Conservation (phyloP, 805 yeast species). For the Yarrowia sp. region DNA sequence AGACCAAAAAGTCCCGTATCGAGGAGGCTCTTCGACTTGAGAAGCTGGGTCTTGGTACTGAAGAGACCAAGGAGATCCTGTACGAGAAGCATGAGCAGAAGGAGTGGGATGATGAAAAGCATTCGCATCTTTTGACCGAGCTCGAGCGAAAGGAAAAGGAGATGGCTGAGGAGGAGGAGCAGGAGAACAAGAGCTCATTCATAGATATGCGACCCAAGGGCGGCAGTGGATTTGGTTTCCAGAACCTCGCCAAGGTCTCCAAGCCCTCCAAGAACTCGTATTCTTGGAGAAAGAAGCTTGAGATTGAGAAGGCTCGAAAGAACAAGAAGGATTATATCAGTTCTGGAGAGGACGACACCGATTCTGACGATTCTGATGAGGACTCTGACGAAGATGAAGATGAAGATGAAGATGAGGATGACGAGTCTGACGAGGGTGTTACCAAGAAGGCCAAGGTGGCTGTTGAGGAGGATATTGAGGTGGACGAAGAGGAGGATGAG, state of each 20-base stretch:
- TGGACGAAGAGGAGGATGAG: conserved; percentile 26
- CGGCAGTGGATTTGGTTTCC: conserved; percentile 52
- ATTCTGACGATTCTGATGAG: conserved; percentile 30
- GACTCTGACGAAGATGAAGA: conserved; percentile 31
- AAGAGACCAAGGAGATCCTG: conserved; percentile 56
- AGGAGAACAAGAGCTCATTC: conserved; percentile 46
- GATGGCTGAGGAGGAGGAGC: conserved; percentile 26
- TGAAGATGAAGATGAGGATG: conserved; percentile 32
- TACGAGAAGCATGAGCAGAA: conserved; percentile 67
- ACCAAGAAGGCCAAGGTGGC: conserved; percentile 11
- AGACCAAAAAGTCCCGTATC: conserved; percentile 66
- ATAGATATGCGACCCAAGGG: conserved; percentile 69
- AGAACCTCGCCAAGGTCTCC: conserved; percentile 31
- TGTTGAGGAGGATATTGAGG: conserved; percentile 21
- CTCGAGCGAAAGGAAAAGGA: conserved; percentile 25
- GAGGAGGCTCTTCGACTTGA: conserved; percentile 74
- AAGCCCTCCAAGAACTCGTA: conserved; percentile 51
- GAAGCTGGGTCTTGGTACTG: conserved; percentile 66
- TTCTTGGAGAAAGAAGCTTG: conserved; percentile 69
- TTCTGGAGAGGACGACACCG: conserved; percentile 28
- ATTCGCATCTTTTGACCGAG: conserved; percentile 20
- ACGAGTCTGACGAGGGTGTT: neutral
- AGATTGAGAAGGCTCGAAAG: conserved; percentile 41
- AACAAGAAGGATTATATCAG: conserved; percentile 33
- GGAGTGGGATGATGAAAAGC: conserved; percentile 53